These are phyloP conservation scores for Boletus huronensis DNA, from an alignment of 768 basidiomycete genomes.

Conservation along the genomic window DNA sequence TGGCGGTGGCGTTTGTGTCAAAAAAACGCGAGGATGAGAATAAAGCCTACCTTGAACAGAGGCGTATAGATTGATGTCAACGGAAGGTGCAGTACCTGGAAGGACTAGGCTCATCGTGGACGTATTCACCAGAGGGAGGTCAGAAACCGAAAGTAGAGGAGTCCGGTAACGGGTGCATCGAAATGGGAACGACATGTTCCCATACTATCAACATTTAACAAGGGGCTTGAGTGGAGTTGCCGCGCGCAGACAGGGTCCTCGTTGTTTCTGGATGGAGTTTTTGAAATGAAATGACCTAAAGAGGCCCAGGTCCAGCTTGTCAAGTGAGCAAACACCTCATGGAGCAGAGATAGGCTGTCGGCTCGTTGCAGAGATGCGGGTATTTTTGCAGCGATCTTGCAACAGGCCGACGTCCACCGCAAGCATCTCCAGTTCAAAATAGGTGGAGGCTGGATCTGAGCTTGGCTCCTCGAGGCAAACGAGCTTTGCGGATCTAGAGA, in stretches of 20 bases:
- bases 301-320: neutral
- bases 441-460: neutral
- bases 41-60: slow-evolving; percentile 24
- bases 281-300: slow-evolving; percentile 13
- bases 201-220: slow-evolving; percentile 13
- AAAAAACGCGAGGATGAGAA: neutral
- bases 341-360: neutral
- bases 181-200: neutral
- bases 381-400: neutral
- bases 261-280: neutral
- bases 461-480: neutral
- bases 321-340: neutral
- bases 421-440: neutral
- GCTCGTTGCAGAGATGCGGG: neutral
- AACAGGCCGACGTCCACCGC: neutral
- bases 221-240: neutral
- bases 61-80: slow-evolving; percentile 11
- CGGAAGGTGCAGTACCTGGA: neutral
- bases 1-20: slow-evolving; percentile 4
- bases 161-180: neutral
- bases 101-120: slow-evolving; percentile 24
- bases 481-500: neutral
- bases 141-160: neutral
- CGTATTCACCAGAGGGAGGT: neutral
- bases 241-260: slow-evolving; percentile 1